Conservation (phyloP, 1,284 basidiomycete species). For the Heliocybe sulcata region DNA sequence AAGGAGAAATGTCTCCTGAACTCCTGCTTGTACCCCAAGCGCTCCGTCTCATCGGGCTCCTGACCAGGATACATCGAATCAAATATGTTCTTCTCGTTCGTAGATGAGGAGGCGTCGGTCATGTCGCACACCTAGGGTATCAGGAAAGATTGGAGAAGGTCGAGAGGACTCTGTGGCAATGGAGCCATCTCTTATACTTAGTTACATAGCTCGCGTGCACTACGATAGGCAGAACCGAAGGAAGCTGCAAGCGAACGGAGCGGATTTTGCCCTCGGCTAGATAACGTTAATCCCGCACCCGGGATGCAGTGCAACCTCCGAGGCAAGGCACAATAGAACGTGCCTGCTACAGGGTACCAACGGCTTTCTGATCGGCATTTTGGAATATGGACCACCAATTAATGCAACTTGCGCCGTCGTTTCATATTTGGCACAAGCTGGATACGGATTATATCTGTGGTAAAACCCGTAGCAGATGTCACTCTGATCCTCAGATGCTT, state of each 20-base stretch:
- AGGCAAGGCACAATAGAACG: no score
- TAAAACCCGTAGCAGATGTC: no score
- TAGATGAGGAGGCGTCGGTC: not conserved
- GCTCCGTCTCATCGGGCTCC: not conserved
- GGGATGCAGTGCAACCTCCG: no score
- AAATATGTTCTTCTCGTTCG: not conserved
- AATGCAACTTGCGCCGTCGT: no score
- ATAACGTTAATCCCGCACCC: not conserved
- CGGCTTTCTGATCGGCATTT: no score
- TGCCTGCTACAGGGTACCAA: no score
- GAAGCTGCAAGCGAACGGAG: not conserved
- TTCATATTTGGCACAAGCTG: no score
- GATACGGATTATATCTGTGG: no score
- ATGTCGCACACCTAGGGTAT: not conserved
- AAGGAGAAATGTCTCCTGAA: not conserved
- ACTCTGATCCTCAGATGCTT: no score
- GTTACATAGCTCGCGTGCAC: not conserved
- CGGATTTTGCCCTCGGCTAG: not conserved
- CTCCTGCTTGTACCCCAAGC: not conserved
- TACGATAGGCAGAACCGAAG: not conserved
- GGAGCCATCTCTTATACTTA: no score
- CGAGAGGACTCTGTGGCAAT: no score
- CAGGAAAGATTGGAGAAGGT: not conserved
- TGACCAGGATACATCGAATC: not conserved
- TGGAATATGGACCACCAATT: no score